Conservation (phyloP, 2,329 filamentous ascomycete genomes). For the Epichloe baconii region DNA sequence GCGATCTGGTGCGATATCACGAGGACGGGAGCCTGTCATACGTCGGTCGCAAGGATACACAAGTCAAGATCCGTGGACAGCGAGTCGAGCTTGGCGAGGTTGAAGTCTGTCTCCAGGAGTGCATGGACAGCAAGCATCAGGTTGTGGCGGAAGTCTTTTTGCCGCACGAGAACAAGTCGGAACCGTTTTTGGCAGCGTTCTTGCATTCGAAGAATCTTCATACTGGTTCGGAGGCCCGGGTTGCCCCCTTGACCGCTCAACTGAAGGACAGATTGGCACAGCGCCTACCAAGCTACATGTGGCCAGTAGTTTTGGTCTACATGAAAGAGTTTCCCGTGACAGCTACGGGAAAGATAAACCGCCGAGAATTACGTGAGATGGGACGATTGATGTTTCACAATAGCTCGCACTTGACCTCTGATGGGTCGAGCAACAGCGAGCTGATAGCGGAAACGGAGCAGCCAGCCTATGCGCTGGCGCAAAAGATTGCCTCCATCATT, state of each 20-base stretch:
- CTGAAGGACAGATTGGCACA: background rate
- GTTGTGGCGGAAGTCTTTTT: background rate
- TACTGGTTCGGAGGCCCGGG: background rate
- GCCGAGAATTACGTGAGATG: background rate
- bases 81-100: constrained; percentile 29
- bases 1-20: constrained; percentile 20
- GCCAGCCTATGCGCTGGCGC: background rate
- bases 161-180: background rate
- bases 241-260: background rate
- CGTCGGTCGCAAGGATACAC: constrained; percentile 10
- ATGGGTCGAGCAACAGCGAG: background rate
- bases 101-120: constrained; percentile 1
- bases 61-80: constrained; percentile 41
- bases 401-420: background rate
- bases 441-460: background rate
- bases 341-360: background rate
- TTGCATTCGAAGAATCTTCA: background rate
- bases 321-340: background rate
- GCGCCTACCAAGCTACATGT: background rate
- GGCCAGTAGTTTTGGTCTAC: background rate
- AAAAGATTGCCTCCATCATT: background rate
- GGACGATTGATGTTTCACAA: background rate
- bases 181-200: background rate
- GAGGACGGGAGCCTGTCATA: constrained; percentile 9
- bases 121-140: background rate